A percentile compares a stretch with the other conserved stretches of the same genome.
phyloP scores from a whole-genome alignment of 202 grass and related monocot species.

The Setaria italica region DNA sequence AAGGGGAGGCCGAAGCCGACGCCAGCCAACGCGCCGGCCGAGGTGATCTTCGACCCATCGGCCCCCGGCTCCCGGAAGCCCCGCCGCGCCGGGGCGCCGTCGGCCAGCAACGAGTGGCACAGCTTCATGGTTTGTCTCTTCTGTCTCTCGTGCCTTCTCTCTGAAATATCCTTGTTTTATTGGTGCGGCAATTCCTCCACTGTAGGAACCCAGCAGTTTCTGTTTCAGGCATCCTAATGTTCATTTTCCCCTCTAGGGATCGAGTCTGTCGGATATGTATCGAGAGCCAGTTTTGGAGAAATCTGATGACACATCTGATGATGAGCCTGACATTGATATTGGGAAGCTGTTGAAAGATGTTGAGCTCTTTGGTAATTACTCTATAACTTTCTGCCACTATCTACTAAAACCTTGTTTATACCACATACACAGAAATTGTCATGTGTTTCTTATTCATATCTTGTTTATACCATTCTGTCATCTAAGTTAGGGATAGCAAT shows the following conservation, averaged over 20 bases:
- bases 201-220: background rate
- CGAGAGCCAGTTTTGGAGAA: conserved; percentile 47
- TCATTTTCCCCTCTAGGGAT: conserved; percentile 50
- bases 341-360: conserved; percentile 88
- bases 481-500: background rate
- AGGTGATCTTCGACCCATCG: conserved; percentile 61
- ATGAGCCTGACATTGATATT: conserved; percentile 82
- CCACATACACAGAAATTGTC: background rate
- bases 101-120: conserved; percentile 43
- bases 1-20: conserved; percentile 55
- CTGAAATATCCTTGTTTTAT: background rate
- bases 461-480: background rate
- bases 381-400: background rate
- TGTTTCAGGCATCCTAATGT: background rate
- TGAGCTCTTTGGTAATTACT: conserved; percentile 75
- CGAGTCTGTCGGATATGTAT: conserved; percentile 85
- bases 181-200: background rate
- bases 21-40: conserved; percentile 37
- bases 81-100: conserved; percentile 45
- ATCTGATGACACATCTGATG: conserved; percentile 57
- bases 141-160: background rate
- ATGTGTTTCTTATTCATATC: background rate
- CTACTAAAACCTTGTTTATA: background rate
- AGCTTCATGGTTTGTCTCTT: conserved; percentile 49
- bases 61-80: conserved; percentile 30